Evolutionary conservation across 257 asterid species (phyloP).

Genomic region (Primulina eburnea): DNA sequence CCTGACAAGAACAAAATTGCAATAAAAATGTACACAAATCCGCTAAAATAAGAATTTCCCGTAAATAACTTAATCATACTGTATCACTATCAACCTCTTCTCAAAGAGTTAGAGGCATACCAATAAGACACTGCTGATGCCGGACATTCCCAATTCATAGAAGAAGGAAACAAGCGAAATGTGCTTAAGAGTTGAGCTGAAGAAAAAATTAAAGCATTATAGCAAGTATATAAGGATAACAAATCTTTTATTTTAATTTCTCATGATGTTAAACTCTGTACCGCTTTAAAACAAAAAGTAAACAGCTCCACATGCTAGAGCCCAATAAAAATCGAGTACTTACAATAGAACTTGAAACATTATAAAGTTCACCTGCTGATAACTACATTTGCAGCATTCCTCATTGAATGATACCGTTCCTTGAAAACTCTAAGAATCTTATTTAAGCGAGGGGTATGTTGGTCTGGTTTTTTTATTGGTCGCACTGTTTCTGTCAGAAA

Average conservation of each 20-base stretch:
- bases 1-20: not conserved
- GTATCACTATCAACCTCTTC: not conserved
- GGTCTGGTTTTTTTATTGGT: constrained; percentile 38
- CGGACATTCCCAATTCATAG: constrained; percentile 91
- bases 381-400: constrained; percentile 60
- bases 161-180: constrained; percentile 77
- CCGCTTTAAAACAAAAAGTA: not conserved
- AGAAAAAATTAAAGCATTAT: constrained; percentile 23
- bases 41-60: not conserved
- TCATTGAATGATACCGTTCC: constrained; percentile 69
- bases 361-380: constrained; percentile 46
- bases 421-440: constrained; percentile 47
- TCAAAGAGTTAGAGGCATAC: constrained; percentile 40
- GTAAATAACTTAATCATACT: not conserved
- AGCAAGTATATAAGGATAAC: constrained; percentile 3
- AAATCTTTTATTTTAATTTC: not conserved
- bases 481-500: constrained; percentile 69
- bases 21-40: not conserved
- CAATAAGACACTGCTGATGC: constrained; percentile 75
- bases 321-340: not conserved
- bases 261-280: not conserved
- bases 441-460: constrained; percentile 33
- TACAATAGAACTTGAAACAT: no score
- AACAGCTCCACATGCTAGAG: not conserved
- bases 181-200: constrained; percentile 70